phyloP scores from a whole-genome alignment of 805 yeast genomes.

The Lachancea meyersii region DNA sequence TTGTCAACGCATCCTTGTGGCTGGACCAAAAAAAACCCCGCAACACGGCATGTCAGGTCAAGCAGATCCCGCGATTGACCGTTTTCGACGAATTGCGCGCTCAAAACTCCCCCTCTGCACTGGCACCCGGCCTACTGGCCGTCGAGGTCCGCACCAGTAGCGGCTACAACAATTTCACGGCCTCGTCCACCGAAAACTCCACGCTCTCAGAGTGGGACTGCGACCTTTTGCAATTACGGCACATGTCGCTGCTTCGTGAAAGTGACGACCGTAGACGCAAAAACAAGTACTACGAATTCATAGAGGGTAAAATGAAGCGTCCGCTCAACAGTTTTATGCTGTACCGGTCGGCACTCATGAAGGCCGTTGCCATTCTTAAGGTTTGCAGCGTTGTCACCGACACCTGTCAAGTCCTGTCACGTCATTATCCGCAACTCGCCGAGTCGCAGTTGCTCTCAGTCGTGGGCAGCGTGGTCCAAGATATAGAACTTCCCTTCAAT shows the following conservation, averaged over 20 bases:
- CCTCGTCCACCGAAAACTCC: neutral
- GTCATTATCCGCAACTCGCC: slow-evolving; percentile 2
- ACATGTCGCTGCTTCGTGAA: slow-evolving; percentile 10
- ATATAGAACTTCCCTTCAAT: slow-evolving; percentile 6
- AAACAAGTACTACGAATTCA: slow-evolving; percentile 11
- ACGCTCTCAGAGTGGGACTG: slow-evolving; percentile 6
- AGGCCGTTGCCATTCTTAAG: slow-evolving; percentile 9
- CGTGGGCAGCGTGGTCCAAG: slow-evolving; percentile 2
- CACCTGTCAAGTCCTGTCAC: slow-evolving; percentile 4
- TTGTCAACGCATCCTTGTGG: slow-evolving; percentile 6
- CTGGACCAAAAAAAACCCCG: slow-evolving; percentile 4
- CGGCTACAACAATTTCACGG: slow-evolving; percentile 9
- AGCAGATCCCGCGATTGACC: slow-evolving; percentile 11
- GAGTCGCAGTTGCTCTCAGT: slow-evolving; percentile 5
- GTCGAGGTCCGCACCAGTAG: slow-evolving; percentile 12
- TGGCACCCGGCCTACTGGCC: neutral
- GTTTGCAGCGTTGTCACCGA: slow-evolving; percentile 9
- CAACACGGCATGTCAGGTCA: slow-evolving; percentile 5
- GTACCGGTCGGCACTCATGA: slow-evolving; percentile 10
- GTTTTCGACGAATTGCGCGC: slow-evolving; percentile 1
- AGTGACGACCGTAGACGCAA: slow-evolving; percentile 12
- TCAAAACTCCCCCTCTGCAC: neutral
- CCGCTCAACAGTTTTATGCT: slow-evolving; percentile 13
- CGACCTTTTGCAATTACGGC: slow-evolving; percentile 6
- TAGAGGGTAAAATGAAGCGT: slow-evolving; percentile 12